A percentile compares a stretch with the other conserved stretches of the same genome.
These are phyloP conservation scores for Populus hybrid DNA, from an alignment of 441 rosid genomes.

Conservation along the genomic window DNA sequence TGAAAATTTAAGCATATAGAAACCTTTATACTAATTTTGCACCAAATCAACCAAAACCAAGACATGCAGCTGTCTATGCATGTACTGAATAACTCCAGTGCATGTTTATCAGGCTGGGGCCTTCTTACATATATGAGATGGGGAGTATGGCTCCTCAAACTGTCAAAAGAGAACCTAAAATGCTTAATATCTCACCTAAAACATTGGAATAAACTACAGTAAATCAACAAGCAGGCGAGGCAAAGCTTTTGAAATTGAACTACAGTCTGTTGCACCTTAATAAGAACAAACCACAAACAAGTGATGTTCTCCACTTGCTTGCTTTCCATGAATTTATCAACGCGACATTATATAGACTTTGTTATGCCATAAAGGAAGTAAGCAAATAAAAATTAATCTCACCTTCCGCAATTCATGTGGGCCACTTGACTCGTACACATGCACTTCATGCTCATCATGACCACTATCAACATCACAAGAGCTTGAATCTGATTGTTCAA, in stretches of 20 bases:
- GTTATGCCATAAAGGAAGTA: neutral
- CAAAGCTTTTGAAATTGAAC: neutral
- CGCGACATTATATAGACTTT: neutral
- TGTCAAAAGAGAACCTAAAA: neutral
- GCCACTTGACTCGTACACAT: conserved; percentile 25
- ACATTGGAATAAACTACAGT: neutral
- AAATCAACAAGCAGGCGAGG: neutral
- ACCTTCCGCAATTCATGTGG: conserved; percentile 61
- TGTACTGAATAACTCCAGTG: neutral
- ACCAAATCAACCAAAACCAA: neutral
- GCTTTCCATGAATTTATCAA: conserved; percentile 5
- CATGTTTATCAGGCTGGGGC: neutral
- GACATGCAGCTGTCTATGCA: neutral
- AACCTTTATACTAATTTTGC: neutral
- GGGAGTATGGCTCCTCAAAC: neutral
- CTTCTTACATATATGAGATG: neutral
- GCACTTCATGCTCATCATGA: conserved; percentile 28
- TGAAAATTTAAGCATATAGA: neutral
- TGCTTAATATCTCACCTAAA: neutral
- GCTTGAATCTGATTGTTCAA: conserved; percentile 44
- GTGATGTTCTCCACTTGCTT: neutral
- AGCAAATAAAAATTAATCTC: conserved; percentile 21
- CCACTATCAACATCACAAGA: conserved; percentile 36
- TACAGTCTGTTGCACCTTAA: neutral
- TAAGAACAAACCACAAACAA: neutral